Percentiles rank a stretch among this genome's conserved stretches.
phyloP scores from a whole-genome alignment of 208 protist genomes.

The Naegleria lovaniensis region DNA sequence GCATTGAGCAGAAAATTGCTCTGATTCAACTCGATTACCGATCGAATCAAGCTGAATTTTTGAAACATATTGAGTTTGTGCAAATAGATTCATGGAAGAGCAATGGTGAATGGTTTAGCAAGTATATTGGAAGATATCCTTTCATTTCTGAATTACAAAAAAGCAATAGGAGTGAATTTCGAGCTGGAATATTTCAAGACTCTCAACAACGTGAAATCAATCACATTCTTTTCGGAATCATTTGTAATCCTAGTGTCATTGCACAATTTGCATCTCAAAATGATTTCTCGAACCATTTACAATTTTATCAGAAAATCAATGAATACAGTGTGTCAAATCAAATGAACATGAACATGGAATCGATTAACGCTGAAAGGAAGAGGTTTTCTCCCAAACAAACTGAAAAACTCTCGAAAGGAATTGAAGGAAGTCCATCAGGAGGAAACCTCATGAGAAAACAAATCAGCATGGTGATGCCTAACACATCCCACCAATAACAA shows the following conservation, averaged over 20 bases:
- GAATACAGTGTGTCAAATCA: not conserved
- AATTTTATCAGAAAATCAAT: not conserved
- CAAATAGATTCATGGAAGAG: not conserved
- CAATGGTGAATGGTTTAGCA: not conserved
- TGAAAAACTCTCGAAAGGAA: not conserved
- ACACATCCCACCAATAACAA: not conserved
- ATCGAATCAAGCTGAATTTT: not conserved
- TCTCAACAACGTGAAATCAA: not conserved
- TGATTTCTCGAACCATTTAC: not conserved
- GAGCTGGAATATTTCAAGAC: not conserved
- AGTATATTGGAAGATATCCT: not conserved
- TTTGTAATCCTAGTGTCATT: not conserved
- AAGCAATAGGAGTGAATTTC: not conserved
- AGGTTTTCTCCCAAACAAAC: not conserved
- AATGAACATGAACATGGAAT: not conserved
- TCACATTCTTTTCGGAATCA: not conserved
- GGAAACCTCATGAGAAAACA: not conserved
- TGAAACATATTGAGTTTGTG: not conserved
- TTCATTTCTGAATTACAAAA: not conserved
- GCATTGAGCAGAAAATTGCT: not conserved
- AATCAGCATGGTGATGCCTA: not conserved
- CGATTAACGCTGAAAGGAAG: not conserved
- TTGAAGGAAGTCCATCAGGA: not conserved
- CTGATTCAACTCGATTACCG: not conserved
- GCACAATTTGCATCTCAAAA: not conserved